These are phyloP conservation scores for Gamsiella multidivaricata DNA, from an alignment of 192 early-diverging fungal species.

Conservation along the genomic window DNA sequence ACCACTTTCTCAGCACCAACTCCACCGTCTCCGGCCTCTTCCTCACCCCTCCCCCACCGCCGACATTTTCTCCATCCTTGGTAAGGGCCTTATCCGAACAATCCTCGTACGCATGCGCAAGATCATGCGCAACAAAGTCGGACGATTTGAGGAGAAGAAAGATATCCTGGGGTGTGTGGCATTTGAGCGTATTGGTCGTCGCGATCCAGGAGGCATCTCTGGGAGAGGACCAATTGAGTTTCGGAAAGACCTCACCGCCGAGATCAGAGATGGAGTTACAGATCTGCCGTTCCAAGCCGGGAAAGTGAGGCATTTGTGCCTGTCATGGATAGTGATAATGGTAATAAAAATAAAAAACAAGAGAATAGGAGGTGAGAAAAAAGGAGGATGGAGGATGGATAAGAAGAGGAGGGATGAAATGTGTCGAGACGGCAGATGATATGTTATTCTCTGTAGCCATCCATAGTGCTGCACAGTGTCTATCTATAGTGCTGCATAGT, in stretches of 20 bases:
- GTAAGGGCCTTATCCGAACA: conserved; percentile 65
- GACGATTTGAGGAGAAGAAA: conserved; percentile 91
- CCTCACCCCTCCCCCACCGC: conserved; percentile 19
- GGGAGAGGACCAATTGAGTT: conserved; percentile 96
- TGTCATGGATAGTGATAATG: too few relatives aligned
- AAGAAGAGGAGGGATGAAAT: too few relatives aligned
- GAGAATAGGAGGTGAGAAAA: not conserved
- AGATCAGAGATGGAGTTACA: conserved; percentile 72
- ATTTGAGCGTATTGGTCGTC: conserved; percentile 80
- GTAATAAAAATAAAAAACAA: not conserved
- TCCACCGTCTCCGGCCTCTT: conserved; percentile 62
- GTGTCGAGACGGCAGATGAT: too few relatives aligned
- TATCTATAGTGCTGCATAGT: too few relatives aligned
- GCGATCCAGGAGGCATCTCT: conserved; percentile 95
- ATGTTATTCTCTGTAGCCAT: too few relatives aligned
- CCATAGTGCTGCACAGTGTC: too few relatives aligned
- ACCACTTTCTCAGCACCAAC: conserved; percentile 92
- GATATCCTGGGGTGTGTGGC: conserved; percentile 81
- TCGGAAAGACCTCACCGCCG: conserved; percentile 90
- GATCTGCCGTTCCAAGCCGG: conserved; percentile 72
- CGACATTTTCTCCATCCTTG: conserved; percentile 7
- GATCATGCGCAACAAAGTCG: conserved; percentile 90
- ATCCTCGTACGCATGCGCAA: conserved; percentile 78
- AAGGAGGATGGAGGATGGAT: not conserved
- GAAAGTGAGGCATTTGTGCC: conserved; percentile 64